phyloP scores from a whole-genome alignment of 768 basidiomycete genomes.

The Phlebiopsis flavidoalba region DNA sequence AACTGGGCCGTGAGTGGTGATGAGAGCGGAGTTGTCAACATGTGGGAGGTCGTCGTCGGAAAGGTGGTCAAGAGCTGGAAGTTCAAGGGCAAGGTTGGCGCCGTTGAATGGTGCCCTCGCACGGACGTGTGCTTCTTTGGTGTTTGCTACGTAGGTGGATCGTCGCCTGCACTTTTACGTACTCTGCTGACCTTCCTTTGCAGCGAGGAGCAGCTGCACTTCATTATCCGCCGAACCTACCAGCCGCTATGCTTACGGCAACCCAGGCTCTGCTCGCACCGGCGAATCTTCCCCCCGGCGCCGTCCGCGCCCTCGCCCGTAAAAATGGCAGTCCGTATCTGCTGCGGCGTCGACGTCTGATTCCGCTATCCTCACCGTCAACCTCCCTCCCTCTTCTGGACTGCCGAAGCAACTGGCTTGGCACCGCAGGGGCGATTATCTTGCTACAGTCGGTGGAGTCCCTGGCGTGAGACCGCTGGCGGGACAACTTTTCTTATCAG shows the following conservation, averaged over 20 bases:
- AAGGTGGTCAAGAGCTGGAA: conserved; percentile 85
- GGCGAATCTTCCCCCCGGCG: conserved; percentile 50
- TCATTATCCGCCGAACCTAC: conserved; percentile 74
- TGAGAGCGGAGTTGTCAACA: conserved; percentile 76
- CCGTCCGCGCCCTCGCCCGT: conserved; percentile 55
- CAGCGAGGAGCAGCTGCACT: conserved; percentile 79
- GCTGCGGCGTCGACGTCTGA: conserved; percentile 45
- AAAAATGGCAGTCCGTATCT: conserved; percentile 59
- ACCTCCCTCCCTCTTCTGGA: conserved; percentile 62
- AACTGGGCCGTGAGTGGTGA: conserved; percentile 91
- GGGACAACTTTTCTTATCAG: not conserved
- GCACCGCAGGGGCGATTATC: conserved; percentile 94
- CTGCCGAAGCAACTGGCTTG: conserved; percentile 78
- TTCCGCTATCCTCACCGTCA: conserved; percentile 53
- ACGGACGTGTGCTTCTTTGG: conserved; percentile 75
- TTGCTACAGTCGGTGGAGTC: conserved; percentile 91
- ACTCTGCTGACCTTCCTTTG: not conserved
- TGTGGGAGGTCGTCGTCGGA: conserved; percentile 93
- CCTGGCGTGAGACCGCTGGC: not conserved
- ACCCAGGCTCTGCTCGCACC: conserved; percentile 64
- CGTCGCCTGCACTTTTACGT: conserved; percentile 3
- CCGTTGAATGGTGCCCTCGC: conserved; percentile 92
- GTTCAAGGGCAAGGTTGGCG: conserved; percentile 72
- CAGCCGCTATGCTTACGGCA: conserved; percentile 47
- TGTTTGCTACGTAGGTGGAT: conserved; percentile 66